Evolutionary conservation across 83 land plant species (phyloP).

Genomic region (Diphasiastrum complanatum): DNA sequence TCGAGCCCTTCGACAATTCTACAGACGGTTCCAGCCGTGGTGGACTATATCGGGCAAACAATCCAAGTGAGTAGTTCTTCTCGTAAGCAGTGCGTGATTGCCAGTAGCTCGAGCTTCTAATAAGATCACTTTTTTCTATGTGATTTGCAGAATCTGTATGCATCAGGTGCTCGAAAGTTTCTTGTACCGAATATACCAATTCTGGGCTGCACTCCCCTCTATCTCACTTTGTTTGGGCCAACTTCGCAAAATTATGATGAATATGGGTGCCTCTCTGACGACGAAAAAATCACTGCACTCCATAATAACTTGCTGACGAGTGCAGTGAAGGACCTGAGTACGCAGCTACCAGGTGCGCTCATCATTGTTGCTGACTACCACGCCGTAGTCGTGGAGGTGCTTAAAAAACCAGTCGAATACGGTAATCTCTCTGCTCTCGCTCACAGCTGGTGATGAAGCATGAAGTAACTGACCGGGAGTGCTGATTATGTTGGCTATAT

Average conservation of each 20-base stretch:
- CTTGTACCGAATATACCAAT: no score
- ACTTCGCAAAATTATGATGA: background rate
- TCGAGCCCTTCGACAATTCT: no score
- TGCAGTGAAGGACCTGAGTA: background rate
- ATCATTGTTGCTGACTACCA: background rate
- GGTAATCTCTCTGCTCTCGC: background rate
- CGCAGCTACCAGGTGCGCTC: background rate
- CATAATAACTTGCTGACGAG: background rate
- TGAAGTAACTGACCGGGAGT: background rate
- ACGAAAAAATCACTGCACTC: background rate
- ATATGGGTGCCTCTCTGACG: background rate
- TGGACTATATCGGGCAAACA: no score
- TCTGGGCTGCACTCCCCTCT: background rate
- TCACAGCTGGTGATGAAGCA: background rate
- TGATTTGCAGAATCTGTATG: no score
- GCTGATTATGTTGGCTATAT: no score
- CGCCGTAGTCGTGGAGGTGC: background rate
- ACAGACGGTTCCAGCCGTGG: no score
- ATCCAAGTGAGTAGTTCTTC: no score
- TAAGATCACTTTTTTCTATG: no score
- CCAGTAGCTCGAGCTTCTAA: no score
- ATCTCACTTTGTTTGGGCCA: background rate
- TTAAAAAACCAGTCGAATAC: background rate
- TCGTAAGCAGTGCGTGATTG: no score
- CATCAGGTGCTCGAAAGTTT: no score